Evolutionary conservation across 345 rosid species (phyloP).

Genomic region (Gossypioides kirkii): DNA sequence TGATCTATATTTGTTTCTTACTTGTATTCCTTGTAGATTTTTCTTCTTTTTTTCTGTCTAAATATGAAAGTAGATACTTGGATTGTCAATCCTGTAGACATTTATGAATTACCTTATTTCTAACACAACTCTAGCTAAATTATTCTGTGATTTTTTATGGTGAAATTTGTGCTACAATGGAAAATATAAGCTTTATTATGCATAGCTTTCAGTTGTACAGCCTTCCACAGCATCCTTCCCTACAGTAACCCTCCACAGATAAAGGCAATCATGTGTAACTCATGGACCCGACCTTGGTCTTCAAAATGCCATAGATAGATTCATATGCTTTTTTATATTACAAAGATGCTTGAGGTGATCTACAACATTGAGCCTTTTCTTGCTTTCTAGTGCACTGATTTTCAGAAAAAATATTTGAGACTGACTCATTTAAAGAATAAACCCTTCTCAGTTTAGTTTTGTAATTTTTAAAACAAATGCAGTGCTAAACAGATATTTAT

Average conservation of each 20-base stretch:
- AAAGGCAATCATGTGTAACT: neutral
- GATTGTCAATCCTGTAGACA: neutral
- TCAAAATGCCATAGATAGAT: neutral
- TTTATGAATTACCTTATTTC: neutral
- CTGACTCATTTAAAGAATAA: neutral
- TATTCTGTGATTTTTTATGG: neutral
- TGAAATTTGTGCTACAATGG: neutral
- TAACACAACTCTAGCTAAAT: neutral
- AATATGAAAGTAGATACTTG: neutral
- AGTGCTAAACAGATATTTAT: neutral
- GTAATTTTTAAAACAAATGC: neutral
- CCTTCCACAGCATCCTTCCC: neutral
- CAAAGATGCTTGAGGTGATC: neutral
- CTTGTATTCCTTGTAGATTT: conserved; percentile 3
- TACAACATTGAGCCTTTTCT: neutral
- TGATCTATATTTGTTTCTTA: conserved; percentile 16
- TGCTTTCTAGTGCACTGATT: neutral
- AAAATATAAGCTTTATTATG: neutral
- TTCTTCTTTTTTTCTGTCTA: neutral
- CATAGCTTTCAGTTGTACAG: neutral
- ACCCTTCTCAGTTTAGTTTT: neutral
- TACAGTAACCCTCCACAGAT: neutral
- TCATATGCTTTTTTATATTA: neutral
- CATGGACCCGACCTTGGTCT: neutral
- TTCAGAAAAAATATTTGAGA: neutral